Evolutionary conservation across 202 grass and related monocot genomes (phyloP), one percentile per base, ranked within the genome.

Genomic region (Hordeum pubiflorum): DNA sequence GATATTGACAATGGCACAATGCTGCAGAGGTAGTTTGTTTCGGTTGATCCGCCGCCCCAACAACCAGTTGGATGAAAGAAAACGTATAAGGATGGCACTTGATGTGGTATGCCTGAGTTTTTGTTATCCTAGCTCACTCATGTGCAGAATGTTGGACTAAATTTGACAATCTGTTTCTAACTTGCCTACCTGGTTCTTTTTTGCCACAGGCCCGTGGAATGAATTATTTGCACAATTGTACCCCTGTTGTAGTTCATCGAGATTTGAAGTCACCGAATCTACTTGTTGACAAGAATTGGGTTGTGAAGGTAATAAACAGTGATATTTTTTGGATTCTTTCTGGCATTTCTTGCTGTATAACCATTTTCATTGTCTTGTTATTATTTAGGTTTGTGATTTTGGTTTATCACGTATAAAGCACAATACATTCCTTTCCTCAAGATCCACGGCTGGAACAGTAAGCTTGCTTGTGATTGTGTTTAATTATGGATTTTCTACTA

Each of bases 151-250:
- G 50, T 75, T 12, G 46, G 14, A 4, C 8, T 66, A 43, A 61
- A 37, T 77, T 66, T 72, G 41, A 72, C 24, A 50, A 72, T 15
- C 14, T 79, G 31, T 64, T 23, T 77, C 32, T 18, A 73, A 73
- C 76, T 65, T 79, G 9, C 26, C 68, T 76, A 80, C 59, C 79
- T 82, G 56, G 27, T 57, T 75, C 22, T 86, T 81, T 72, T 86
- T 77, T 85, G 14, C 61, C 59, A 27, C 58, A 99, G 96, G 96
- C 92, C 55, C 88, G 96, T 78, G 96, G 96, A 83, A 99, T 99
- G 96, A 99, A 99, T 93, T 96, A 99, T 85, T 96, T 99, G 79
- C 96, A 99, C 63, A 99, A 90, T 79, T 96, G 85, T 75, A 93
- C 87, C 23, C 96, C 92, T 75, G 71, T 99, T 55, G 84, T 99